Conservation (phyloP, 2,329 filamentous ascomycete genomes). For the Calonectria pteridis region DNA sequence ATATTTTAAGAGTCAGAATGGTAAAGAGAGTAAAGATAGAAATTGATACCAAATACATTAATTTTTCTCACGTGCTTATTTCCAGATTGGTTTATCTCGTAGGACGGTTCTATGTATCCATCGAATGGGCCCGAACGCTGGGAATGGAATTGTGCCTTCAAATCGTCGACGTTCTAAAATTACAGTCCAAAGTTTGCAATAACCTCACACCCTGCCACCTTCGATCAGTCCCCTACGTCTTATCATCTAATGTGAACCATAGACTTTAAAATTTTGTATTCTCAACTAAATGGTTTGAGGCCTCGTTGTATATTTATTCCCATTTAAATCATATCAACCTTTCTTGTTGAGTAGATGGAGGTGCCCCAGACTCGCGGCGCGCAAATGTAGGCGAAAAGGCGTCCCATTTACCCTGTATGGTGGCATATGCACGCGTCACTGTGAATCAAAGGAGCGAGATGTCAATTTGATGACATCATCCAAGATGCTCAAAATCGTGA, state of each 20-base stretch:
- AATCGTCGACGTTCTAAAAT: neutral
- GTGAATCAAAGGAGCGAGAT: neutral
- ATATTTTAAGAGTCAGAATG: constrained; percentile 1
- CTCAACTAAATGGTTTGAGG: no score
- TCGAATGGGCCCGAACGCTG: neutral
- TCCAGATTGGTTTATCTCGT: neutral
- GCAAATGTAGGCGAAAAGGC: no score
- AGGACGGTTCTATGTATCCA: no score
- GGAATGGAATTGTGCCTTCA: neutral
- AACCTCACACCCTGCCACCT: neutral
- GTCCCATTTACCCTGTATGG: neutral
- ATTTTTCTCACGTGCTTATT: neutral
- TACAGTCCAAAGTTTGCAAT: neutral
- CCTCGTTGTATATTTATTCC: no score
- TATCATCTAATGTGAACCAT: no score
- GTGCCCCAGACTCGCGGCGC: no score
- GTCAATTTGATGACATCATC: neutral
- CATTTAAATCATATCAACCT: no score
- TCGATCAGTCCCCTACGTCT: no score
- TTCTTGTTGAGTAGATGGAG: no score
- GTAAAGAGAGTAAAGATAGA: neutral
- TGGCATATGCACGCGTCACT: neutral
- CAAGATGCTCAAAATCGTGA: neutral
- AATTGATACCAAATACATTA: neutral
- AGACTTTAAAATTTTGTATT: no score